Evolutionary conservation across 441 rosid species (phyloP).

Genomic region (Kokia cookei): DNA sequence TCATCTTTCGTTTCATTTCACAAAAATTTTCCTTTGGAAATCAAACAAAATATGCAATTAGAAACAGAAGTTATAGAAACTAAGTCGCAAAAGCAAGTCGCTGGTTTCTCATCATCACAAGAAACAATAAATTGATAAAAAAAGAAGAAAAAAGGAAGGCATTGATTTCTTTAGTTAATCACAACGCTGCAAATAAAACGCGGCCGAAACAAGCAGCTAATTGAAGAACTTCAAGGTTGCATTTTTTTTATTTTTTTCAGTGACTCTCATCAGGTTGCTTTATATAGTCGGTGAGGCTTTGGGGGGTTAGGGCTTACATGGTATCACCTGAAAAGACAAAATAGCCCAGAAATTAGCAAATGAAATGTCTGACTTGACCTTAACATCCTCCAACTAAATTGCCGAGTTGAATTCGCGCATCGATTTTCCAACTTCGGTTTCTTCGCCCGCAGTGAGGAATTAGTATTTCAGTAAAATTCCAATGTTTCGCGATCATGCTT

Average conservation of each 20-base stretch:
- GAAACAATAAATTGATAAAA: not conserved
- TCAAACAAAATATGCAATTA: not conserved
- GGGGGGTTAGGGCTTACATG: not conserved
- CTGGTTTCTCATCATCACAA: constrained; percentile 13
- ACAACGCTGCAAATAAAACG: not conserved
- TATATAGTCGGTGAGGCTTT: not conserved
- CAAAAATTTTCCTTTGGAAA: not conserved
- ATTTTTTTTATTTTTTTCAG: not conserved
- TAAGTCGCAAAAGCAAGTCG: not conserved
- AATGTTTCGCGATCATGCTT: not conserved
- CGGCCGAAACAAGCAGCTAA: not conserved
- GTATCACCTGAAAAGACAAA: constrained; percentile 2
- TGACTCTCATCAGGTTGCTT: not conserved
- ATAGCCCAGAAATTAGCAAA: not conserved
- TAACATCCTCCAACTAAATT: not conserved
- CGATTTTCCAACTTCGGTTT: not conserved
- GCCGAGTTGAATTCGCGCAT: not conserved
- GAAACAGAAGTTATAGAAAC: not conserved
- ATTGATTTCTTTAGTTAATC: not conserved
- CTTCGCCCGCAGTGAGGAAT: not conserved
- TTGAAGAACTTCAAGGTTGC: not conserved
- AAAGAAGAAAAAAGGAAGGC: not conserved
- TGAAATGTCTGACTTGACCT: constrained; percentile 8
- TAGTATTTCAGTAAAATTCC: not conserved
- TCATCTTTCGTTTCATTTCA: not conserved